These are phyloP conservation scores for Penicillium brasilianum DNA, from an alignment of 2,329 filamentous ascomycete species.

Conservation along the genomic window DNA sequence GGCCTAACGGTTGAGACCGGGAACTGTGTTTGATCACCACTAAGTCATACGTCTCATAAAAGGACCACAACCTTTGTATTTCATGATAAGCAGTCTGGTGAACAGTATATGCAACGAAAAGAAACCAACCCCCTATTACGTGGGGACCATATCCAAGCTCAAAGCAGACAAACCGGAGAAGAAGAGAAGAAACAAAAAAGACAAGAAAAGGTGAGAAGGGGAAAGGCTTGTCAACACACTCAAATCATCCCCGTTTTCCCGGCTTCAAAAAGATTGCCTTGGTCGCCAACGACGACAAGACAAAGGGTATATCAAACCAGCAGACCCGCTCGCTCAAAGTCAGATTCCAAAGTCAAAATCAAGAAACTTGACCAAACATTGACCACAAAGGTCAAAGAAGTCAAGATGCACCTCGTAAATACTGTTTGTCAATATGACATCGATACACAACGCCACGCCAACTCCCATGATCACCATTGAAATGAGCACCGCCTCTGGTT, in stretches of 20 bases:
- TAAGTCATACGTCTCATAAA: too few species aligned
- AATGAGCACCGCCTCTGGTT: background rate
- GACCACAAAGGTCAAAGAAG: background rate
- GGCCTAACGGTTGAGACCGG: too few species aligned
- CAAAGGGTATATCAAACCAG: slow-evolving; percentile 9
- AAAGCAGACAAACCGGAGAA: background rate
- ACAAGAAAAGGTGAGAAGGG: background rate
- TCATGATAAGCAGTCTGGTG: background rate
- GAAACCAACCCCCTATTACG: background rate
- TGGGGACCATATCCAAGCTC: background rate
- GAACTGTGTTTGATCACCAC: too few species aligned
- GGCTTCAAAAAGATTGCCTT: background rate
- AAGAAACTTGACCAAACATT: background rate
- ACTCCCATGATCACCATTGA: background rate
- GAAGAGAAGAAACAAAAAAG: background rate
- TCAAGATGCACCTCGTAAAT: background rate
- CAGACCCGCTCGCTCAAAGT: slow-evolving; percentile 9
- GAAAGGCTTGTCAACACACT: background rate
- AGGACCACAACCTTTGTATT: background rate
- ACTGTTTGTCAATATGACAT: background rate
- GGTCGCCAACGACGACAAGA: background rate
- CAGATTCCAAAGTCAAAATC: background rate
- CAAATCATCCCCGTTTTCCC: slow-evolving; percentile 4
- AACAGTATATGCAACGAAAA: background rate
- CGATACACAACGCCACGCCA: background rate